Evolutionary conservation across 83 land plant genomes (phyloP), one percentile per base, ranked within the genome.

Genomic region (Picea abies): DNA sequence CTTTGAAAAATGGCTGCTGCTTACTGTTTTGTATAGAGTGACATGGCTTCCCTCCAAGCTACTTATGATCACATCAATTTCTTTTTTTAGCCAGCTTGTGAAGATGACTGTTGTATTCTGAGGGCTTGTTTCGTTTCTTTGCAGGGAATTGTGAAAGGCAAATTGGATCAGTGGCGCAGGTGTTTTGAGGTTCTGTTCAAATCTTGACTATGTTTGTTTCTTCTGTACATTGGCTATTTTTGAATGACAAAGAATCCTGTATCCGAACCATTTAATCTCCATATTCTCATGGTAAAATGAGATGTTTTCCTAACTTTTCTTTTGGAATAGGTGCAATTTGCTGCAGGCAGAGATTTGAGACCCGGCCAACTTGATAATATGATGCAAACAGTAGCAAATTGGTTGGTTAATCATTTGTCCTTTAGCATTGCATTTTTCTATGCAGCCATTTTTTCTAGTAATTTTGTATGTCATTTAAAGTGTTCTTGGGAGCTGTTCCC

Each of bases 101-200:
- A 15, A 11, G 58, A 56, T 56, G 15, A 56, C 3, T 12, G 3
- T 3, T 11, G 58, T 32, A 78, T 60, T 60, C 11, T 60, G 64
- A 78, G 9, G 19, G 80, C 32, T 60, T 58, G 63, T 60, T 60
- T 60, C 0, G 29, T 79, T 47, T 76, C 15, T 49, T 82, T 73
- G 19, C 84, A 97, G 99, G 99, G 99, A 52, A 97, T 97, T 60
- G 97, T 97, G 23, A 92, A 93, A 90, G 99, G 99, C 70, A 97
- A 95, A 87, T 88, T 97, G 83, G 97, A 97, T 88, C 99, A 97
- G 87, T 81, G 89, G 81, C 94, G 99, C 25, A 92, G 99, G 56
- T 97, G 99, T 88, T 94, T 95, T 89, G 98, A 97, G 98, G 99
- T 94, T 63, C 81, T 69, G 58, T 60, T 72, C n/a, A 49, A 10